Conservation (phyloP, 345 rosid species). For the Cardamine occulta region DNA sequence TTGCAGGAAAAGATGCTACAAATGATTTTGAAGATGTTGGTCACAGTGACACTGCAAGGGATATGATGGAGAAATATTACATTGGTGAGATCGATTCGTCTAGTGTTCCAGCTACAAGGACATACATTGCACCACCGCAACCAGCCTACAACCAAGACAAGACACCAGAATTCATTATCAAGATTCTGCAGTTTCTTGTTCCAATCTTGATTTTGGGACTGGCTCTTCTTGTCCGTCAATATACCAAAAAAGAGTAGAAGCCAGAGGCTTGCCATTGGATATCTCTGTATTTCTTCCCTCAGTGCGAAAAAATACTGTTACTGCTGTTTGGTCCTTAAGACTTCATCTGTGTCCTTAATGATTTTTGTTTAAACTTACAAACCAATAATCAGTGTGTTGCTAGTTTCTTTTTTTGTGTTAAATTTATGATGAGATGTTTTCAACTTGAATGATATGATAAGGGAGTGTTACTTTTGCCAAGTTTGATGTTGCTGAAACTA, state of each 20-base stretch:
- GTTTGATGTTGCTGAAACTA: not conserved
- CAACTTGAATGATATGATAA: conserved; percentile 25
- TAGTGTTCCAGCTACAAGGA: conserved; percentile 60
- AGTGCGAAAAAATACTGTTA: not conserved
- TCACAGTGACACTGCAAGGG: conserved; percentile 92
- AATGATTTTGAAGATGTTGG: conserved; percentile 95
- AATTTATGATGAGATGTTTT: conserved; percentile 9
- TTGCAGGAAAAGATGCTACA: conserved; percentile 86
- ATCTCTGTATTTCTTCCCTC: conserved; percentile 23
- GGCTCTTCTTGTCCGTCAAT: conserved; percentile 71
- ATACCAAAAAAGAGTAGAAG: conserved; percentile 82
- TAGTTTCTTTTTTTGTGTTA: conserved; percentile 9
- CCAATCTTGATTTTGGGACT: conserved; percentile 86
- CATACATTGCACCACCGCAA: conserved; percentile 58
- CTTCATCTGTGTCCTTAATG: conserved; percentile 19
- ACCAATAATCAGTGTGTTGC: conserved; percentile 30
- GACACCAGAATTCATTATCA: conserved; percentile 66
- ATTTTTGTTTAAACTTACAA: conserved; percentile 25
- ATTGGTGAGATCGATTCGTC: conserved; percentile 76
- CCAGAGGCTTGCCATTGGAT: not conserved
- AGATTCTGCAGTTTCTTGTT: conserved; percentile 86
- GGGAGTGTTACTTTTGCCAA: not conserved
- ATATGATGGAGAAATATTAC: conserved; percentile 70
- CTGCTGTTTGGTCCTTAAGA: conserved; percentile 24
- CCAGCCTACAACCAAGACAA: conserved; percentile 56